Evolutionary conservation across 352 stramenopile species (phyloP), one percentile per base, ranked within the genome.

Genomic region (Phytophthora parvispora): DNA sequence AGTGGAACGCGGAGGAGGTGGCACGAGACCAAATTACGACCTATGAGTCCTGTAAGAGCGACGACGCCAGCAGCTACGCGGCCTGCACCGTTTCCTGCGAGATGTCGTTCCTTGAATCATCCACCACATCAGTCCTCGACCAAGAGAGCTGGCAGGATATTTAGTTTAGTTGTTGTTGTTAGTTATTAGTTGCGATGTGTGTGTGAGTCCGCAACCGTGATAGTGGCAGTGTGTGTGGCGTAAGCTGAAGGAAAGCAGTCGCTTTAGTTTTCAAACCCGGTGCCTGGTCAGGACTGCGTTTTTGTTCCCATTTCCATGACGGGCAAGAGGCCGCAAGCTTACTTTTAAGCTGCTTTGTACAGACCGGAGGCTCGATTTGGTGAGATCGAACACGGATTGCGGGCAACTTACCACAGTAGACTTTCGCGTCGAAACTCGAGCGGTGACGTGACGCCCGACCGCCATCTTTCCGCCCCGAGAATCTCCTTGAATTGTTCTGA

Each of bases 1-100:
- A 78, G 24, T 72, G 55, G 36, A 77, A 71, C 45, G 74, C 74
- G 10, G 32, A 67, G 24, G 55, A 72, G 10, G 49, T 69, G 27
- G 71, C 50, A 6, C 56, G 59, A 31, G 68, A 69, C 24, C 62
- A 74, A 24, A 57, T 67, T 7, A 50, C 40, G 8, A 47, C 64
- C 42, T 67, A 64, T 10, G 58, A 55, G 22, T 43, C 65, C 29
- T 66, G 55, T 28, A 75, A 60, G 49, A 67, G 61, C 20, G 61
- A 58, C 16, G 52, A 43, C 5, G 27, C 15, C n/a, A 52, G 24
- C 10, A 69, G 61, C 31, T 69, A 64, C 31, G 61, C 55, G 13
- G 61, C 61, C 9, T 69, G 53, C 32, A 69, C 53, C 13, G 43
- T 64, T 7, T 64, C 61, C 6, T 64, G 42, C 15, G 53, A 69